These are phyloP conservation scores for Helminthosporium solani DNA, from an alignment of 2,329 filamentous ascomycete species.

Conservation along the genomic window DNA sequence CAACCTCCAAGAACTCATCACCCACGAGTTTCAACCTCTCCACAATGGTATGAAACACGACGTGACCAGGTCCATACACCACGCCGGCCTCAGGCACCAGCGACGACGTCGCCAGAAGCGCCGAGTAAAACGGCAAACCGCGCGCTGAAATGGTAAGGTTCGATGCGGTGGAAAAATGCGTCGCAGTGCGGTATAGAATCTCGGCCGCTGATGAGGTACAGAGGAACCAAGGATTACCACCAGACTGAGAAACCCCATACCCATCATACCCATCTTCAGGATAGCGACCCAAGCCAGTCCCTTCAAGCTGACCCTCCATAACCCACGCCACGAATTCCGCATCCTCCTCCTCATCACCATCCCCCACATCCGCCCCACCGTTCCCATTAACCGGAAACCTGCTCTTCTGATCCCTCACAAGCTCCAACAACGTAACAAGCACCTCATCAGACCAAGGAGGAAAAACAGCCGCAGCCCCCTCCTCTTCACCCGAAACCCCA, in stretches of 20 bases:
- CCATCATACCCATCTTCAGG: conserved; percentile 48
- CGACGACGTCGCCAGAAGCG: conserved; percentile 32
- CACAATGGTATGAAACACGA: conserved; percentile 32
- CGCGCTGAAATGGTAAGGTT: conserved; percentile 34
- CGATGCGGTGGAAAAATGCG: conserved; percentile 27
- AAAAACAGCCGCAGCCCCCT: conserved; percentile 19
- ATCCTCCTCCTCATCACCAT: conserved; percentile 1
- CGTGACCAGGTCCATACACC: conserved; percentile 29
- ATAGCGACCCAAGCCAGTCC: conserved; percentile 46
- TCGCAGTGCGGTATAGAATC: conserved; percentile 41
- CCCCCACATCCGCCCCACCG: neutral
- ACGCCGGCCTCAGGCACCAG: conserved; percentile 20
- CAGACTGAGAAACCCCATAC: conserved; percentile 28
- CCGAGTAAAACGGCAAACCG: conserved; percentile 41
- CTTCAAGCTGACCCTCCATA: conserved; percentile 16
- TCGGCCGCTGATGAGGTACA: conserved; percentile 46
- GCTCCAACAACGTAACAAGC: conserved; percentile 38
- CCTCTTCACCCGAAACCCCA: conserved; percentile 21
- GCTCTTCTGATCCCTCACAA: conserved; percentile 36
- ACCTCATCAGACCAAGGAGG: conserved; percentile 42
- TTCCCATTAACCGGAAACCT: conserved; percentile 44
- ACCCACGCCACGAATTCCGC: conserved; percentile 7
- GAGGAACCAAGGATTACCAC: conserved; percentile 47
- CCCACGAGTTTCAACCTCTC: conserved; percentile 36
- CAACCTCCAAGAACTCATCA: conserved; percentile 46